Evolutionary conservation across 805 yeast species (phyloP), one percentile per base, ranked within the genome.

Genomic region (Saturnispora sanitii): DNA sequence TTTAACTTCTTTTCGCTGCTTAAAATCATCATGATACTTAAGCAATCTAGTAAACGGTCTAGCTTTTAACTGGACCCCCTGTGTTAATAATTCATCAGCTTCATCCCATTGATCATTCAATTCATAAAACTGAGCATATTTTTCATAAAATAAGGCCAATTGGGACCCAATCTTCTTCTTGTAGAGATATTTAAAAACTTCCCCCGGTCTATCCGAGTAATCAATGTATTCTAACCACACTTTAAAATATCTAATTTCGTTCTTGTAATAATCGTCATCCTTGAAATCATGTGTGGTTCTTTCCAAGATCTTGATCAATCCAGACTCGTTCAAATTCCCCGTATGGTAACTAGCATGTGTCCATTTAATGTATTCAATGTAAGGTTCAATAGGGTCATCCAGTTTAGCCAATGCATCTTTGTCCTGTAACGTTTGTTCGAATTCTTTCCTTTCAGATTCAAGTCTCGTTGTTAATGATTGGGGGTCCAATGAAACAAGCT

Each of bases 341-440:
- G 77, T 75, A 0, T 88, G 84, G 51, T 60, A 78, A 47, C 63
- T 71, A 26, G 68, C 67, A 44, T 71, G 75, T 9, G 75, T 71
- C 94, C 95, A 86, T n/a, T 66, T 55, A 11, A 87, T 65, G 51
- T 84, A 87, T 16, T 79, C 79, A n/a, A 85, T 47, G 57, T 71
- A 86, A 1, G 77, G 73, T 46, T 82, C 85, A 18, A 87, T 56
- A 0, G 96, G 96, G 56, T 88, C 96, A 60, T 87, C 95, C 32
- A 77, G 56, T 13, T 78, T 85, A 4, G 75, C 80, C 6, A 75
- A 46, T 2, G 65, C 15, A 3, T 45, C 43, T 27, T 15, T 26
- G 0, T 55, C 64, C 8, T 55, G 54, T 12, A 87, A 53, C n/a
- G 56, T 60, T 2, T 52, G 50, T 52, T 83, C 94, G 46, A 71